These are phyloP conservation scores for Botrytis elliptica DNA, from an alignment of 2,329 filamentous ascomycete species.

Conservation along the genomic window DNA sequence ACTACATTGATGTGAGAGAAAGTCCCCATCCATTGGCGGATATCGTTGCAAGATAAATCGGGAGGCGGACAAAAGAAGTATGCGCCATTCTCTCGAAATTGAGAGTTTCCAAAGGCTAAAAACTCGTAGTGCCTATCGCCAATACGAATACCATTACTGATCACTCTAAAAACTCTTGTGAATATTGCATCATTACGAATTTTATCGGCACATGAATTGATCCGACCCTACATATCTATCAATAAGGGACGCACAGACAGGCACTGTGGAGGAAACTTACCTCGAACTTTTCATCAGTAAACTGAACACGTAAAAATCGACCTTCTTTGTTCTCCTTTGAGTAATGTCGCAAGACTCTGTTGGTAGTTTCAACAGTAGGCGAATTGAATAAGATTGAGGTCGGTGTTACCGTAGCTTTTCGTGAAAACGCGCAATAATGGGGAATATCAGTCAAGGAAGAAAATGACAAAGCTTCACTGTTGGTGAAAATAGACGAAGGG, in stretches of 20 bases:
- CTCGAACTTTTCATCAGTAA: conserved; percentile 70
- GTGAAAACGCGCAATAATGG: conserved; percentile 69
- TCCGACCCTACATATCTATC: conserved; percentile 51
- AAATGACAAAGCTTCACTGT: conserved; percentile 50
- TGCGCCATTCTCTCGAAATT: conserved; percentile 86
- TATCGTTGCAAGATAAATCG: conserved; percentile 67
- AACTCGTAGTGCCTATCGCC: conserved; percentile 84
- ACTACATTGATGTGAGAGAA: conserved; percentile 78
- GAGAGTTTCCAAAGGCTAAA: conserved; percentile 91
- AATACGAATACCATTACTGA: conserved; percentile 77
- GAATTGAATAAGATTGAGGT: conserved; percentile 77
- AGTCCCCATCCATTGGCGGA: conserved; percentile 82
- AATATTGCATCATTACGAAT: conserved; percentile 67
- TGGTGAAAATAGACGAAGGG: conserved; percentile 69
- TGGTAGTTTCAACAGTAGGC: conserved; percentile 80
- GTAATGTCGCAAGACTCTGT: conserved; percentile 78
- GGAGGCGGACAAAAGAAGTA: conserved; percentile 84
- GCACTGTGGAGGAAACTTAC: conserved; percentile 30
- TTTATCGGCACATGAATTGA: conserved; percentile 54
- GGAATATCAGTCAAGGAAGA: conserved; percentile 56
- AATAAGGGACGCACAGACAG: conserved; percentile 19
- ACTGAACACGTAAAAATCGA: conserved; percentile 84
- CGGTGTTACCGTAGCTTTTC: conserved; percentile 78
- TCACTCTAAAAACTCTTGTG: conserved; percentile 66
- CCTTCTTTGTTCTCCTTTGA: conserved; percentile 58